Base-by-base conservation (phyloP, 2,329 filamentous ascomycete genomes). In the Fonsecaea pugnacius region DNA sequence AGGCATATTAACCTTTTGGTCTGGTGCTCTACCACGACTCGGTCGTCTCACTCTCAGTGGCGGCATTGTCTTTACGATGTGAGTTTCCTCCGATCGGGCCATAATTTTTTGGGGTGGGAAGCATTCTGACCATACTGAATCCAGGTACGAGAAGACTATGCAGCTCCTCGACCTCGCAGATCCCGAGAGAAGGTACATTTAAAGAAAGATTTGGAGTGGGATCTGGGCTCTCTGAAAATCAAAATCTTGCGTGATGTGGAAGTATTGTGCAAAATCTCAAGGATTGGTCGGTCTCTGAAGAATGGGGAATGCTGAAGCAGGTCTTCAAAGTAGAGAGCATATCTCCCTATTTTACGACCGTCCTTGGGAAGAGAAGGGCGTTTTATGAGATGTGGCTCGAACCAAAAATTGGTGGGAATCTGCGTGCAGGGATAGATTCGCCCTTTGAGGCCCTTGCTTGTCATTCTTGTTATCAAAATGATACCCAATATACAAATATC, bases 21-120 rank as follows among this genome's bases (percentile, higher is more conserved):
- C 91, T 70, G 95, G 95, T 30, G 94, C 95, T 24, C 74, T 98
- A 70, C 95, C 95, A 1, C 84, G 95, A 60, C 78, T 99, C 72
- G 94, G 88, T 27, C 84, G 95, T 63, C 77, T 99, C 71, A 90
- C 97, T 48, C 78, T 98, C 77, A 97, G 92, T 73, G 95, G 95
- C 62, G 95, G 95, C 18, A 96, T 99, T 73, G 95, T 99, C 46
- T 99, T 99, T 75, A 96, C 95, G 24, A 96, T 98, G 86, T 89
- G 78, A 73, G 83, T 78, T 24, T 50, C 30, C 46, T 30, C 24
- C 14, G 4, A 53, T 36, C 35, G 7, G 33, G 18, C 33, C 30
- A 38, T 33, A 10, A 48, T 24, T 16, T 30, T 30, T 30, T 50
- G 7, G 21, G 27, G 38, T 33, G 21, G 7, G 10, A 56, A 24